These are phyloP conservation scores for Neofusicoccum laricinum DNA, from an alignment of 2,329 filamentous ascomycete genomes.

Conservation along the genomic window DNA sequence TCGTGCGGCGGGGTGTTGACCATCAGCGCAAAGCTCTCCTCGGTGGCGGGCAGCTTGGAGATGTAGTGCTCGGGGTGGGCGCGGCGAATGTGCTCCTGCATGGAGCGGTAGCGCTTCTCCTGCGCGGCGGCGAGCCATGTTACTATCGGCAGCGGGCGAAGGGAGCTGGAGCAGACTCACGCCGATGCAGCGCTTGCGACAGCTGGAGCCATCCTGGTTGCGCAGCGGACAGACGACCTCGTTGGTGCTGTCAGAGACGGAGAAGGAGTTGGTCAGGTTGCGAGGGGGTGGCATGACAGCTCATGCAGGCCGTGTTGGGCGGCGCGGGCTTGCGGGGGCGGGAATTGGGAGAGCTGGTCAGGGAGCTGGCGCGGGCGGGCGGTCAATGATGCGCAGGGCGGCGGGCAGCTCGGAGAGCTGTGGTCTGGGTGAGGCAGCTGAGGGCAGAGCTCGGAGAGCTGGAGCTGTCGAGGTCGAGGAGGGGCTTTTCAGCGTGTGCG, in stretches of 20 bases:
- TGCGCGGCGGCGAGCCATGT: slow-evolving; percentile 43
- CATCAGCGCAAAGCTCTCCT: slow-evolving; percentile 97
- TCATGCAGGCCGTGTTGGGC: slow-evolving; percentile 42
- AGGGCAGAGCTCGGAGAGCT: background rate
- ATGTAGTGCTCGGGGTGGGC: slow-evolving; percentile 98
- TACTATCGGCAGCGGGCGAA: slow-evolving; percentile 21
- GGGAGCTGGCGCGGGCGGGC: background rate
- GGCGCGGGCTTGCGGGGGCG: slow-evolving; percentile 30
- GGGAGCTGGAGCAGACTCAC: slow-evolving; percentile 61
- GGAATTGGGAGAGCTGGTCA: slow-evolving; percentile 14
- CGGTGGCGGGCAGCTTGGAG: slow-evolving; percentile 93
- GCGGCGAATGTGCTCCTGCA: slow-evolving; percentile 98
- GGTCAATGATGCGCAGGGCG: background rate
- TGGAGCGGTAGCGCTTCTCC: slow-evolving; percentile 96
- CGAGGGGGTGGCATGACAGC: slow-evolving; percentile 77
- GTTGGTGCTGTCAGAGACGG: slow-evolving; percentile 86
- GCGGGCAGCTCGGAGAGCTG: background rate
- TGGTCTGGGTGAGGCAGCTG: background rate
- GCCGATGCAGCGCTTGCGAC: slow-evolving; percentile 95
- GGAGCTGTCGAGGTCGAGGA: slow-evolving; percentile 10
- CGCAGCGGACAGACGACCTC: slow-evolving; percentile 95
- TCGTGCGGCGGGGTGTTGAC: slow-evolving; percentile 83
- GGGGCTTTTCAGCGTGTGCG: slow-evolving; percentile 14
- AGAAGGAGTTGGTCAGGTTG: slow-evolving; percentile 84
- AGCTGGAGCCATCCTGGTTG: slow-evolving; percentile 95